phyloP scores from a whole-genome alignment of 1,284 basidiomycete genomes.

The Ustilago vetiveriae region DNA sequence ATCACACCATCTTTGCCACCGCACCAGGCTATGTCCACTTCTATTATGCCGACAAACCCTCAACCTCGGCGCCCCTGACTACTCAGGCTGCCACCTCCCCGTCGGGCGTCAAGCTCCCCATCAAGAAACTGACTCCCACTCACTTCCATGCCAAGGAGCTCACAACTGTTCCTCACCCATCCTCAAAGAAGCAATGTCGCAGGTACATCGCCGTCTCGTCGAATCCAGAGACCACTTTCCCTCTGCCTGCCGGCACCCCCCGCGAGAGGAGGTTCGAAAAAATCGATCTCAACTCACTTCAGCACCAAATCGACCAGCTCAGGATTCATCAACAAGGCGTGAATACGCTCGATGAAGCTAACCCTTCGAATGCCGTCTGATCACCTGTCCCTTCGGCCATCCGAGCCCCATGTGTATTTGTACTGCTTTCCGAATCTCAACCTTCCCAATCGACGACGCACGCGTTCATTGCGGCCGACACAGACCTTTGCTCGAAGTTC shows the following conservation, averaged over 20 bases:
- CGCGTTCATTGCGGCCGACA: no score
- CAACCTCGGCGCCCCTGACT: constrained; percentile 4
- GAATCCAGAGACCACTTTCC: constrained; percentile 45
- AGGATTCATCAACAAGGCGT: constrained; percentile 34
- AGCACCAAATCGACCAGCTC: constrained; percentile 48
- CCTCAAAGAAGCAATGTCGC: constrained; percentile 48
- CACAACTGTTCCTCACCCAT: constrained; percentile 53
- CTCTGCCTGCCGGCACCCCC: constrained; percentile 36
- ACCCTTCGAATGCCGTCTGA: no score
- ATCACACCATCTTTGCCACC: constrained; percentile 65
- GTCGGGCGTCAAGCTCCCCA: constrained; percentile 39
- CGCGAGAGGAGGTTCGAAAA: constrained; percentile 58
- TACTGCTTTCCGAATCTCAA: no score
- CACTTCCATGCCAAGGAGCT: constrained; percentile 42
- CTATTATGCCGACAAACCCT: constrained; percentile 49
- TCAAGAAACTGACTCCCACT: constrained; percentile 25
- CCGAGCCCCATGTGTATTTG: constrained; percentile 27
- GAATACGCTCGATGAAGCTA: not conserved
- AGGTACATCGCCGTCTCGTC: constrained; percentile 63
- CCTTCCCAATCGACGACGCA: no score
- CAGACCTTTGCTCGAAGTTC: not conserved
- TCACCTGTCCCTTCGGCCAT: no score
- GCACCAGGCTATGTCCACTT: constrained; percentile 64
- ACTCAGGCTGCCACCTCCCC: constrained; percentile 13
- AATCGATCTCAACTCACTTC: constrained; percentile 57